Evolutionary conservation across 345 rosid species (phyloP), one percentile per base, ranked within the genome.

Genomic region (Acer campestre): DNA sequence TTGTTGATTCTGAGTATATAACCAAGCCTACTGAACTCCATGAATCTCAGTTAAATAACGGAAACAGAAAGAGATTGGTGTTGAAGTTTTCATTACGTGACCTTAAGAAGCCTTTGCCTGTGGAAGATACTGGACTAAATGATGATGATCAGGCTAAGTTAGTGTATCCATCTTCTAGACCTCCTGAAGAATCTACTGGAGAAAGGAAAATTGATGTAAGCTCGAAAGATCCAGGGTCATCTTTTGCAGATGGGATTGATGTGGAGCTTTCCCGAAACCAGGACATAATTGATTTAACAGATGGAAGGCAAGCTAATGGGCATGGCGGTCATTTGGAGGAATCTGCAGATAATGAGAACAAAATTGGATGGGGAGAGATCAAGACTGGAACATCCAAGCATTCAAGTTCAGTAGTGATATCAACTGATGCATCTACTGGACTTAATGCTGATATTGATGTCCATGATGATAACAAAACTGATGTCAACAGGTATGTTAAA

Each of bases 31-130:
- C 58, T 76, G 86, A 84, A 72, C 74, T 72, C 71, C 84, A 77
- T 20, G 90, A 88, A 78, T 72, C 90, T 80, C 90, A 83, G 68
- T 48, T 84, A 67, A 87, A 82, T 83, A 78, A 76, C 81, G 88
- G 86, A 80, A 86, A 77, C 81, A 86, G 93, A 88, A 88, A 86
- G 85, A 91, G 83, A 79, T 84, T 96, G 89, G 86, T 94, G 68
- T 79, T 96, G 67, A 96, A 91, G 86, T 82, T 94, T 81, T 86
- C 95, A 40, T 79, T 89, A 55, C 87, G 90, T 69, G 85, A 85
- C 78, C 77, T 83, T 78, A 93, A 85, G 89, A 92, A 89, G 83
- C 81, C 86, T 56, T 72, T 56, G 35, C 71, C 88, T 77, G 69
- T 81, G 67, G 87, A 76, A 70, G 86, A 84, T 49, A 83, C 75